A percentile compares a stretch with the other conserved stretches of the same genome.
phyloP scores from a whole-genome alignment of 495 filamentous ascomycete genomes.

The Tuber borchii region DNA sequence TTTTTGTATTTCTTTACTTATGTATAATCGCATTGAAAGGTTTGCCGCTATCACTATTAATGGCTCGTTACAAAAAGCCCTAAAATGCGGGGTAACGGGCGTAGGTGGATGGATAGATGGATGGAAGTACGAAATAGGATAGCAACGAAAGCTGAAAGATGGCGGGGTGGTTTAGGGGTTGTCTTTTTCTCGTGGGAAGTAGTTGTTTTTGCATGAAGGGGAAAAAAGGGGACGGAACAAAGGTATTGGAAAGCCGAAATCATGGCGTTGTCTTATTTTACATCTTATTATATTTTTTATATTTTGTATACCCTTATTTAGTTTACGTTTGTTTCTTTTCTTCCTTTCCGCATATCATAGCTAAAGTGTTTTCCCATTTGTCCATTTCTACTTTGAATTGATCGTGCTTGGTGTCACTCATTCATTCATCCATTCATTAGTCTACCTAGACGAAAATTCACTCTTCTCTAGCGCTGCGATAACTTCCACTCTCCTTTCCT shows the following conservation, averaged over 20 bases:
- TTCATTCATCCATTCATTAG: not conserved
- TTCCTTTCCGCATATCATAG: not conserved
- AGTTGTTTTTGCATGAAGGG: constrained; percentile 27
- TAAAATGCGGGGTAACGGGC: not conserved
- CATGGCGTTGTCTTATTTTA: constrained; percentile 26
- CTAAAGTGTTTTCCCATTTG: not conserved
- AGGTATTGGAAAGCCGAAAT: constrained; percentile 15
- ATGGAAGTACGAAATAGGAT: not conserved
- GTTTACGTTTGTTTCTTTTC: not conserved
- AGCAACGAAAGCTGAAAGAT: not conserved
- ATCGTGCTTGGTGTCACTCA: not conserved
- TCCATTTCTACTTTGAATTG: not conserved
- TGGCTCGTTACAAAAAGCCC: constrained; percentile 14
- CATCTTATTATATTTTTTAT: constrained; percentile 16
- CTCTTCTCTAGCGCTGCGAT: not conserved
- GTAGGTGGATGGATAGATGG: constrained; percentile 3
- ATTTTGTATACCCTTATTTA: constrained; percentile 9
- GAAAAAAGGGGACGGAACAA: constrained; percentile 15
- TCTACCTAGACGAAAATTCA: not conserved
- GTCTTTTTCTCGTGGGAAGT: constrained; percentile 27
- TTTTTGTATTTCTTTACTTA: constrained; percentile 25
- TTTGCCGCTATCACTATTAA: constrained; percentile 16
- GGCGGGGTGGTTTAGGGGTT: constrained; percentile 5
- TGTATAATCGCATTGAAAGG: constrained; percentile 25
- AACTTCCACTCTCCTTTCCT: not conserved